Percentiles rank a stretch among this genome's conserved stretches.
phyloP scores from a whole-genome alignment of 164 flowering plant species.

The Stephania japonica region DNA sequence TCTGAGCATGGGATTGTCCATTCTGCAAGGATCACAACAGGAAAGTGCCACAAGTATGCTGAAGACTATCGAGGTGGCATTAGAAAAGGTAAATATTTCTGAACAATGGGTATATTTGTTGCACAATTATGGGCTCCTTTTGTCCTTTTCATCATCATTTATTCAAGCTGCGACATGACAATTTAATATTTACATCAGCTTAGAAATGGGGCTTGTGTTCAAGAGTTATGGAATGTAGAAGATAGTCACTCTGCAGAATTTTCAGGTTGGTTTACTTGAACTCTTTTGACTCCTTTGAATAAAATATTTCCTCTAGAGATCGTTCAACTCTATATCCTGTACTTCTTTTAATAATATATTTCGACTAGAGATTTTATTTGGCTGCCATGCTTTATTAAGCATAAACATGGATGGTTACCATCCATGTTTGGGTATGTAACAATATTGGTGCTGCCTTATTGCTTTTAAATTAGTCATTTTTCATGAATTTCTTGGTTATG shows the following conservation, averaged over 20 bases:
- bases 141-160: constrained; percentile 11
- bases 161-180: constrained; percentile 19
- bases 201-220: constrained; percentile 30
- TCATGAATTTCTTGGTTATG: too few relatives aligned
- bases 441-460: too few relatives aligned
- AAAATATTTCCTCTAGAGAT: not conserved
- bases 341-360: not conserved
- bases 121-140: not conserved
- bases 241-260: constrained; percentile 20
- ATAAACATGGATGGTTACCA: not conserved
- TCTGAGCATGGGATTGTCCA: constrained; percentile 42
- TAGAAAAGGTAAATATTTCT: constrained; percentile 39
- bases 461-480: too few relatives aligned
- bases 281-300: not conserved
- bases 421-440: too few relatives aligned
- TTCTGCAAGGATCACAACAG: constrained; percentile 57
- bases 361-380: not conserved
- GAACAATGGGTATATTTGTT: not conserved
- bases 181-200: constrained; percentile 48
- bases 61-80: constrained; percentile 29
- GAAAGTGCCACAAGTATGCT: constrained; percentile 35
- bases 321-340: not conserved
- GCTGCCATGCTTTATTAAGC: not conserved
- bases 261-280: constrained; percentile 29
- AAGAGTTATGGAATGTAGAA: constrained; percentile 46